phyloP scores from a whole-genome alignment of 1,139 yeast species.

The Sugiyamaella sp. region DNA sequence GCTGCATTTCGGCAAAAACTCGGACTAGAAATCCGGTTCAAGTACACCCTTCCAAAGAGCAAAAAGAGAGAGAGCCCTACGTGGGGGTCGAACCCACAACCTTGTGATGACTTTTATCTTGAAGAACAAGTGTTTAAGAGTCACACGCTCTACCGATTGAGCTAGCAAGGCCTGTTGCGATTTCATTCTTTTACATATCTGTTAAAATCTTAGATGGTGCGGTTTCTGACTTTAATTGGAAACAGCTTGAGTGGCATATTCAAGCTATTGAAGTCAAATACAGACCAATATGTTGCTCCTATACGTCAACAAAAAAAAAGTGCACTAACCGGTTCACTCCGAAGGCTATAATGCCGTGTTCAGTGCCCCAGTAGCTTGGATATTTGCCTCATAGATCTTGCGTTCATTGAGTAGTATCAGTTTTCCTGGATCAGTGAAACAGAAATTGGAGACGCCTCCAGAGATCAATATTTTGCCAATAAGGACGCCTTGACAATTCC shows the following conservation, averaged over 20 bases:
- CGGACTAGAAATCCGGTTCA: no score
- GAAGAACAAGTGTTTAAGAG: neutral
- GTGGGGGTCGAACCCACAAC: conserved; percentile 4
- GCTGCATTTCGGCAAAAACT: no score
- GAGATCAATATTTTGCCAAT: conserved; percentile 35
- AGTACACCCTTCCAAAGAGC: no score
- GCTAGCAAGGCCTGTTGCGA: neutral
- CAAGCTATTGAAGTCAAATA: no score
- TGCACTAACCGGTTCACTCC: neutral
- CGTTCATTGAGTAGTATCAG: conserved; percentile 33
- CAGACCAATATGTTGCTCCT: no score
- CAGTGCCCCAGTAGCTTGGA: conserved; percentile 28
- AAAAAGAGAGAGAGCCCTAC: neutral
- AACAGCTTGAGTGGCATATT: no score
- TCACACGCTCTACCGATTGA: conserved; percentile 3
- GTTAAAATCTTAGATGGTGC: no score
- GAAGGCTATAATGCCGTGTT: neutral
- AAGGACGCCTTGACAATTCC: conserved; percentile 35
- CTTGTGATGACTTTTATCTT: conserved; percentile 1
- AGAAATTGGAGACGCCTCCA: conserved; percentile 37
- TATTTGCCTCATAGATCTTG: conserved; percentile 28
- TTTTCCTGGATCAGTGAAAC: conserved; percentile 32
- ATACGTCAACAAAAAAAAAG: no score
- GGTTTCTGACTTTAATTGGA: no score
- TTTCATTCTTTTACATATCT: no score